Evolutionary conservation across 805 yeast species (phyloP).

Genomic region (Kodamaea restingae): DNA sequence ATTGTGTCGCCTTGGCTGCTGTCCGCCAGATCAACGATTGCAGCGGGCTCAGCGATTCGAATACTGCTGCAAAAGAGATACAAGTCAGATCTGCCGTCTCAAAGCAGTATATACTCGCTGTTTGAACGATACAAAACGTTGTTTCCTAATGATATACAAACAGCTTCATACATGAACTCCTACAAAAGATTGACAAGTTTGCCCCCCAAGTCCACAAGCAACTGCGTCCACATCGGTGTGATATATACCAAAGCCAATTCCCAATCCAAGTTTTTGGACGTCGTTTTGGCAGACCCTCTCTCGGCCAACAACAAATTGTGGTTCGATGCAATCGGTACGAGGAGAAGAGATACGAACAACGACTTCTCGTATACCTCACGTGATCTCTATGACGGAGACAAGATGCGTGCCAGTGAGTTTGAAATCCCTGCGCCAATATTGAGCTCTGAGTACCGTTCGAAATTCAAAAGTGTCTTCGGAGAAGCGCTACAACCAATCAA

Average conservation of each 20-base stretch:
- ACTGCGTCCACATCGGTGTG: constrained; percentile 28
- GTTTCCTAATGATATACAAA: constrained; percentile 20
- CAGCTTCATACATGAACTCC: constrained; percentile 14
- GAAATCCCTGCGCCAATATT: constrained; percentile 30
- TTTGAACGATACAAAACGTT: constrained; percentile 13
- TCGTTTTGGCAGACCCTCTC: constrained; percentile 39
- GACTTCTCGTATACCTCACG: constrained; percentile 15
- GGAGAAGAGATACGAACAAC: constrained; percentile 20
- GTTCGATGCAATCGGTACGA: constrained; percentile 23
- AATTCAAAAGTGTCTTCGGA: constrained; percentile 11
- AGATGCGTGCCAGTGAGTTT: constrained; percentile 12
- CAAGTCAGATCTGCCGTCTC: background rate
- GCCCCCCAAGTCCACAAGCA: constrained; percentile 10
- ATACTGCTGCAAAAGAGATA: background rate
- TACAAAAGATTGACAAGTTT: constrained; percentile 13
- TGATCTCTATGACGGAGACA: background rate
- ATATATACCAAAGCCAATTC: constrained; percentile 21
- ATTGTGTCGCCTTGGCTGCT: too few species aligned
- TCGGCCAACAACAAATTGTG: constrained; percentile 29
- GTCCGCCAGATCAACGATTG: background rate
- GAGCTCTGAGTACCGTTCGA: constrained; percentile 22
- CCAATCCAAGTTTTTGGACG: constrained; percentile 31
- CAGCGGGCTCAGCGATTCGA: background rate
- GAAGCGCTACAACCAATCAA: constrained; percentile 1
- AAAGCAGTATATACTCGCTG: constrained; percentile 2